Evolutionary conservation across 768 basidiomycete species (phyloP).

Genomic region (Panellus pusillus): DNA sequence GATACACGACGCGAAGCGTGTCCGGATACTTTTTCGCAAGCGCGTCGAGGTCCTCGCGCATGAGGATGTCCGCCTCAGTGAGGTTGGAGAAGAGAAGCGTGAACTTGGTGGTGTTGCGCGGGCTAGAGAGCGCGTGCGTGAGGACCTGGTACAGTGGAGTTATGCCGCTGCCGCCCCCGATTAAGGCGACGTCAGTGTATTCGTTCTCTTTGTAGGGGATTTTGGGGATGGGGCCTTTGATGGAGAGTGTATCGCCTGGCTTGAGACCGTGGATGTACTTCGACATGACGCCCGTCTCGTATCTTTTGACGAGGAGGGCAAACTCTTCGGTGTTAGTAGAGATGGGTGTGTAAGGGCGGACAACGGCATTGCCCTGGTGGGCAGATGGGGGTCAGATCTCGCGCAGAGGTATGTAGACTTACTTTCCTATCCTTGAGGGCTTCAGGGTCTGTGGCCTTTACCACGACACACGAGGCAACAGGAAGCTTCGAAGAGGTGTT

Average conservation of each 20-base stretch:
- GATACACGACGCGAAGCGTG: conserved; percentile 80
- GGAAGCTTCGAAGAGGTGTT: conserved; percentile 77
- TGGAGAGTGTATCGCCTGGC: conserved; percentile 76
- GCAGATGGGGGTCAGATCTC: too few species aligned
- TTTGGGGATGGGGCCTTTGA: conserved; percentile 93
- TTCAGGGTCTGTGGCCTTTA: conserved; percentile 71
- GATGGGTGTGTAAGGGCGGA: conserved; percentile 92
- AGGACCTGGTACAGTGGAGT: conserved; percentile 86
- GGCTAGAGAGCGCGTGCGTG: conserved; percentile 67
- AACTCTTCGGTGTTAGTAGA: conserved; percentile 75
- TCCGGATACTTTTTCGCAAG: conserved; percentile 68
- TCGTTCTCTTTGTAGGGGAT: conserved; percentile 86
- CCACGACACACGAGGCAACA: conserved; percentile 74
- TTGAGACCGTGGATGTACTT: conserved; percentile 80
- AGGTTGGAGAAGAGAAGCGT: conserved; percentile 91
- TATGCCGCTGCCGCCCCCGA: conserved; percentile 82
- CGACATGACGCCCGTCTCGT: conserved; percentile 80
- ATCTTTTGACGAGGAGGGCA: conserved; percentile 81
- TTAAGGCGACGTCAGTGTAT: conserved; percentile 82
- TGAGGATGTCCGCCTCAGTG: conserved; percentile 86
- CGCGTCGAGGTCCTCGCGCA: conserved; percentile 73
- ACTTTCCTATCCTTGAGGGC: conserved; percentile 61
- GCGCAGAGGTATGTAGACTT: too few species aligned
- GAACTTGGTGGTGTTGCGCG: conserved; percentile 89
- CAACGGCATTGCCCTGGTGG: conserved; percentile 77